Base-by-base conservation (phyloP, 2,329 filamentous ascomycete species). In the Fusarium palustre region DNA sequence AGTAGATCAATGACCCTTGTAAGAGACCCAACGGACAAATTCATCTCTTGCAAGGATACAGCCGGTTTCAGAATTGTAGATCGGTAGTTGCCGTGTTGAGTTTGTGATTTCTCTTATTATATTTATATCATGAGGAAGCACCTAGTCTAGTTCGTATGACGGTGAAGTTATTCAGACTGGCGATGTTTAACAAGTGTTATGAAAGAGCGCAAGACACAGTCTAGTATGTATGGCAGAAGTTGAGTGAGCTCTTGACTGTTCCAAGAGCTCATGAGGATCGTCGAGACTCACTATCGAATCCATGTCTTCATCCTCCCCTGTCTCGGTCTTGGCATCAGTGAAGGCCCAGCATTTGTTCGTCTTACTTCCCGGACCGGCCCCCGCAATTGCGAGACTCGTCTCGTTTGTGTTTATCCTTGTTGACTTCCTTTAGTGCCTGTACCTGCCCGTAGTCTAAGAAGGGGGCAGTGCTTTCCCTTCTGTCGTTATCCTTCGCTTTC, bases 11-110 rank as follows among this genome's bases (percentile, higher is more conserved):
- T 38, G 45, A 53, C 58, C 57, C 62, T 43, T 48, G 52, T 41
- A 28, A 28, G 7, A 28, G 25, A 28, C 25, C 25, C 25, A 28
- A 28, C 25, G 25, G 25, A 28, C 25, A 28, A 28, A 28, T 28
- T 28, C 8, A 28, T 28, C 25, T 28, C 25, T 9, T 9, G 31
- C 62, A 68, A 64, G 66, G 66, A 39, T 70, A 13, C 13, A 34
- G n/a, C 66, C 38, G 28, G 66, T 68, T 69, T 64, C 61, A 70
- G 24, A 42, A 46, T 69, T 68, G 67, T 49, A 67, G 62, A 69
- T 69, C 45, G 36, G 45, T 46, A 52, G 34, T 49, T 57, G 47
- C 24, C 24, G 39, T 34, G 24, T 54, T 36, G 36, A 63, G 47
- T 57, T 39, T 48, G 30, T 33, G 50, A 43, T 38, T 49, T 39